Conservation (phyloP, 371 early-diverging fungal species). For the Mortierella sp. region DNA sequence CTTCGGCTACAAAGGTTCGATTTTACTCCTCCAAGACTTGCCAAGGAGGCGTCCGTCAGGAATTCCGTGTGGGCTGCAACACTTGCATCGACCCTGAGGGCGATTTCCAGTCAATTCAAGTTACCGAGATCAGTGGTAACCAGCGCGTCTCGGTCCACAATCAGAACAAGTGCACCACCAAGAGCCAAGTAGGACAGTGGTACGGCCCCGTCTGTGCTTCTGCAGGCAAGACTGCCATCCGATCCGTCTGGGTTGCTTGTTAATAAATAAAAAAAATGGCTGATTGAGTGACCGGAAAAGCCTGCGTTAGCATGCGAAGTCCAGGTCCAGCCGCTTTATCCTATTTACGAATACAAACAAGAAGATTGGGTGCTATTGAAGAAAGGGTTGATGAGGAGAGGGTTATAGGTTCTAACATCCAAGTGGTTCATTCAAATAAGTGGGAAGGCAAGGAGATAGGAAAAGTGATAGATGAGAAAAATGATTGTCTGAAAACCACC, state of each 20-base stretch:
- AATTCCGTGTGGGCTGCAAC: neutral
- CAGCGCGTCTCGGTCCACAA: neutral
- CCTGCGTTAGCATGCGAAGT: no score
- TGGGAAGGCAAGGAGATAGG: no score
- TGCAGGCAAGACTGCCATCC: neutral
- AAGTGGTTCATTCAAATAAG: no score
- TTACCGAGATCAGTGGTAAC: neutral
- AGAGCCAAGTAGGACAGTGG: neutral
- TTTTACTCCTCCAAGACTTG: neutral
- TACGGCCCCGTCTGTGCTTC: neutral
- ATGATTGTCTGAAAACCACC: no score
- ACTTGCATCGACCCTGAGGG: neutral
- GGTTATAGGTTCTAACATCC: no score
- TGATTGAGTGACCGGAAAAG: no score
- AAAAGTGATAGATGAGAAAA: no score
- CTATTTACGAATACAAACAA: no score
- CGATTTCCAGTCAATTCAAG: conserved; percentile 1
- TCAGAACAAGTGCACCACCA: neutral
- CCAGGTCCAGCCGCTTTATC: no score
- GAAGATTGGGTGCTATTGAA: no score
- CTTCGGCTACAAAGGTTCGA: neutral
- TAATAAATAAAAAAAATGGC: no score
- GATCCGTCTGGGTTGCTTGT: neutral
- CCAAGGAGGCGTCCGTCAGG: neutral
- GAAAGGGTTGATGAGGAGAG: no score